Base-by-base conservation (phyloP, 257 asterid genomes). In the Gentiana dahurica region DNA sequence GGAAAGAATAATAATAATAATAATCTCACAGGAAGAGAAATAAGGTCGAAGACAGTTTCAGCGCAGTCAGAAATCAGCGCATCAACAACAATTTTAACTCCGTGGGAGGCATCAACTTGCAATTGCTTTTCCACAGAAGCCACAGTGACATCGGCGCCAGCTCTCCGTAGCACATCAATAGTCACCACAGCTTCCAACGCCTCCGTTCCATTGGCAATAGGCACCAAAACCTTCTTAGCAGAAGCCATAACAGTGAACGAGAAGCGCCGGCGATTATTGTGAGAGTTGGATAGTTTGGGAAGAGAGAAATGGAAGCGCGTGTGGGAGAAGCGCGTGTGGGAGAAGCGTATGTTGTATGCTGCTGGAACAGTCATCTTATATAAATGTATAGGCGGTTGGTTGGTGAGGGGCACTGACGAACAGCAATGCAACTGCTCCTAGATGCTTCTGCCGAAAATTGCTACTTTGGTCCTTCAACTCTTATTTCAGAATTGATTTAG, bases 131-230 rank as follows among this genome's bases (percentile, higher is more conserved):
- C 98, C 54, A 87, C 88, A 56, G 98, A 87, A 3, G 98, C 95
- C 13, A 91, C 95, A 50, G 90, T 85, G 55, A 91, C 98, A 51
- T 85, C 98, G 59, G 96, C 95, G 57, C 98, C 98, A 68, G 98
- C 95, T 76, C 98, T 73, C 51, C 94, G 71, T 44, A 91, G 73
- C 53, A 87, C 75, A 76, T 91, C 98, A 11, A 87, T 78, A 53
- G 84, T 79, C 12, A 85, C 69, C 73, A 85, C 87, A 71, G 98
- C 96, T 78, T 91, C 98, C 76, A 87, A 65, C 49, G 98, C 94
- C 86, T 91, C 98, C 52, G 92, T 75, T 33, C 98, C 98, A 53
- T 87, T 85, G 51, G 95, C 98, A 69, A 91, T 81, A 65, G 98
- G 98, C 55, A 91, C 88, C 95, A 91, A 83, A 58, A 91, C 96